Evolutionary conservation across 1,284 basidiomycete genomes (phyloP).

Genomic region (Fomitiporia mediterranea): DNA sequence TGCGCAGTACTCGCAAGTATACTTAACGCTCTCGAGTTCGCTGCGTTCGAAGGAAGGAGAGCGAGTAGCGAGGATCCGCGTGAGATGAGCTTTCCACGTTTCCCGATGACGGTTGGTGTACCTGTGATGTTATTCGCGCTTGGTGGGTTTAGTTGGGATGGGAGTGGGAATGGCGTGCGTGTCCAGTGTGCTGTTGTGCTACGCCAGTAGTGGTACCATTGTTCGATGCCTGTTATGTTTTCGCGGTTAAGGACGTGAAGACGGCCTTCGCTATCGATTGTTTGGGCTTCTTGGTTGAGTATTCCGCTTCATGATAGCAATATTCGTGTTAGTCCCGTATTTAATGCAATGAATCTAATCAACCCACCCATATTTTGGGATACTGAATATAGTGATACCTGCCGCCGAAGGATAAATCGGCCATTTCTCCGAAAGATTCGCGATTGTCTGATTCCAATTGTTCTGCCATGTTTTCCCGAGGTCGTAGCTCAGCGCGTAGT

Average conservation of each 20-base stretch:
- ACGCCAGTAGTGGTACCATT: conserved; percentile 42
- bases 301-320: conserved; percentile 33
- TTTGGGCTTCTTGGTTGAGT: conserved; percentile 41
- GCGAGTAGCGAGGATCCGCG: conserved; percentile 29
- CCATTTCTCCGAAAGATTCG: conserved; percentile 26
- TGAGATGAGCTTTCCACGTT: conserved; percentile 37
- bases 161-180: conserved; percentile 34
- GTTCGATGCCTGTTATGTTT: conserved; percentile 36
- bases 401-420: conserved; percentile 36
- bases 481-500: conserved; percentile 35
- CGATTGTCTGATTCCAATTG: conserved; percentile 37
- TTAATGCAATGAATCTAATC: neutral
- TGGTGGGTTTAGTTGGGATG: conserved; percentile 22
- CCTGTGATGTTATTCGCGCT: conserved; percentile 36
- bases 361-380: conserved; percentile 38
- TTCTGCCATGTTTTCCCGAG: conserved; percentile 35
- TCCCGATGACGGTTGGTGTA: conserved; percentile 39
- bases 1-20: conserved; percentile 33
- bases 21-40: conserved; percentile 34
- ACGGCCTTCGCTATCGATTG: conserved; percentile 33
- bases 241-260: conserved; percentile 42
- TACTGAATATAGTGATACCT: conserved; percentile 38
- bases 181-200: conserved; percentile 35
- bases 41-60: conserved; percentile 37
- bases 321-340: neutral